phyloP scores from a whole-genome alignment of 176 grass and related monocot genomes.

The Secale cereale region DNA sequence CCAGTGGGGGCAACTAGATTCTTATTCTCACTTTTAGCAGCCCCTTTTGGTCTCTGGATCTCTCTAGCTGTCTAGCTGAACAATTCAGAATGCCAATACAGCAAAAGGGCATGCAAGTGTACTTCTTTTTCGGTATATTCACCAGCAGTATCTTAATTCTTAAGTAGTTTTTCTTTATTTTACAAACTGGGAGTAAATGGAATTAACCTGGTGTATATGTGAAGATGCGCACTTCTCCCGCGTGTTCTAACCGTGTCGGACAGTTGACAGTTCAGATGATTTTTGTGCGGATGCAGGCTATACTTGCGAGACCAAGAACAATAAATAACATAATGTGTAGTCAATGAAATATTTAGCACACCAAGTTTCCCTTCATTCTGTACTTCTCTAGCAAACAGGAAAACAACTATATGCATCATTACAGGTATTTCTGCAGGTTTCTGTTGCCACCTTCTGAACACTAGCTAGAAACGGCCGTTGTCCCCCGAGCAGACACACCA shows the following conservation, averaged over 20 bases:
- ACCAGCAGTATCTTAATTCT: background rate
- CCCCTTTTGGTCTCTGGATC: background rate
- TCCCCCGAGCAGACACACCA: conserved; percentile 4
- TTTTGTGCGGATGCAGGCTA: too few relatives aligned
- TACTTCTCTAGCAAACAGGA: too few relatives aligned
- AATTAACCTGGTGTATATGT: too few relatives aligned
- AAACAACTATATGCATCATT: background rate
- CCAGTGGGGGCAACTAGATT: conserved; percentile 38
- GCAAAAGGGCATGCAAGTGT: background rate
- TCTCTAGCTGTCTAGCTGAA: background rate
- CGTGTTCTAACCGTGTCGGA: too few relatives aligned
- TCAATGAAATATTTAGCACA: too few relatives aligned
- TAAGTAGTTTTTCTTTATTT: too few relatives aligned
- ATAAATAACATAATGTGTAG: too few relatives aligned
- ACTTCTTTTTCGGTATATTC: background rate
- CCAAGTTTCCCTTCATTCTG: background rate
- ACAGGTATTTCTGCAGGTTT: conserved; percentile 1
- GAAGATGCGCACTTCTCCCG: too few relatives aligned
- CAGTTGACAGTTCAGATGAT: too few relatives aligned
- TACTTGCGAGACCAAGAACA: background rate
- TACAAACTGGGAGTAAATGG: too few relatives aligned
- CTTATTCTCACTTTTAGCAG: conserved; percentile 9
- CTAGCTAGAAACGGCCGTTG: conserved; percentile 7
- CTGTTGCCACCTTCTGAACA: background rate
- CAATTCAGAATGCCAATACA: background rate